Conservation (phyloP, 2,329 filamentous ascomycete genomes). For the Colletotrichum shisoi region DNA sequence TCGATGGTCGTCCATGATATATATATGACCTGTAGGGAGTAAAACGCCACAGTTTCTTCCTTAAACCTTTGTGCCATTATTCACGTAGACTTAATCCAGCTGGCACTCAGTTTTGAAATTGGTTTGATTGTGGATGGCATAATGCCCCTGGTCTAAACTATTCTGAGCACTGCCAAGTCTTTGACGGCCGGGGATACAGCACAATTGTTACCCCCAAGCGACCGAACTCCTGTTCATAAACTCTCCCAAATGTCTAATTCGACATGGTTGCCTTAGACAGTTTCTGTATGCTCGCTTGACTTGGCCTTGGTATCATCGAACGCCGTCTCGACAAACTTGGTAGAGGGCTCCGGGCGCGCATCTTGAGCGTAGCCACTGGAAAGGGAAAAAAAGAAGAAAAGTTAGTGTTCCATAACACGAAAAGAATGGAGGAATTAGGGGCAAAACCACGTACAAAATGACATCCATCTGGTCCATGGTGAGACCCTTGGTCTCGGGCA, state of each 20-base stretch:
- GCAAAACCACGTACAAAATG: conserved; percentile 18
- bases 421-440: too few species aligned
- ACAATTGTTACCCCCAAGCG: neutral
- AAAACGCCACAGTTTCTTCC: too few species aligned
- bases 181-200: too few species aligned
- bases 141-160: too few species aligned
- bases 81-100: too few species aligned
- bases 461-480: conserved; percentile 62
- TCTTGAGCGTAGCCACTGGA: conserved; percentile 34
- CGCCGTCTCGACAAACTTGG: conserved; percentile 16
- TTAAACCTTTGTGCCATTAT: too few species aligned
- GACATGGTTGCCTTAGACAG: neutral
- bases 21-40: too few species aligned
- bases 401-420: neutral
- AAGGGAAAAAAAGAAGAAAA: too few species aligned
- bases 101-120: too few species aligned
- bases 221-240: neutral
- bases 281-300: conserved; percentile 27
- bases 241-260: neutral
- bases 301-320: conserved; percentile 30
- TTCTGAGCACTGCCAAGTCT: too few species aligned
- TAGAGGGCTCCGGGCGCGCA: conserved; percentile 19
- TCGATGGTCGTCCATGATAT: too few species aligned
- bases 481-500: conserved; percentile 64
- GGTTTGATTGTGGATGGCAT: too few species aligned